Percentiles rank a stretch among this genome's conserved stretches.
Conservation (phyloP, 179 eudicot genomes). For the Actinidia chinensis region DNA sequence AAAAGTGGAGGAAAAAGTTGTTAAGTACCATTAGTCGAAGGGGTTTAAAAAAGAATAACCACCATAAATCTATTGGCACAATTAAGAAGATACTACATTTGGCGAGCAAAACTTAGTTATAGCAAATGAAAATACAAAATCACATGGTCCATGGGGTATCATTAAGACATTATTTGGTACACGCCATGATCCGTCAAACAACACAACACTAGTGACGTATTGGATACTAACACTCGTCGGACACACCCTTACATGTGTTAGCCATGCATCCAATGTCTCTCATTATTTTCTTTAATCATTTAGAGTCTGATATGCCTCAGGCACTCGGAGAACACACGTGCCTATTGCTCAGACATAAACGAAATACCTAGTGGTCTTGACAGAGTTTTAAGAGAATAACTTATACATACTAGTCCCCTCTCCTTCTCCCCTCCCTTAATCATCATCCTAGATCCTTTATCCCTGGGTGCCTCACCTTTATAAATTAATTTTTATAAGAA, state of each 20-base stretch:
- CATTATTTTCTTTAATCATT: no score
- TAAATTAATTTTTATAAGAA: background rate
- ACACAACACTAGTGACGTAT: background rate
- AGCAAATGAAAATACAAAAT: background rate
- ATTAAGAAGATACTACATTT: background rate
- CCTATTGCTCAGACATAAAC: background rate
- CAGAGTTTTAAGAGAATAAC: background rate
- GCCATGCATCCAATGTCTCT: background rate
- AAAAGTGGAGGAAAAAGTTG: background rate
- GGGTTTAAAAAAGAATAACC: background rate
- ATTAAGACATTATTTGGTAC: background rate
- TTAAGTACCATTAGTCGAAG: background rate
- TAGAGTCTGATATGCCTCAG: no score
- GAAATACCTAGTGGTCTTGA: background rate
- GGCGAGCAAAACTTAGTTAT: background rate
- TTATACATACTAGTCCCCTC: background rate
- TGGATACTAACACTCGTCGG: no score
- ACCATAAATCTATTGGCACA: background rate
- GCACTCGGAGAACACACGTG: no score
- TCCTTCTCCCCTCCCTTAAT: background rate
- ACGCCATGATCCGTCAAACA: background rate
- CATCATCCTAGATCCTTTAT: background rate
- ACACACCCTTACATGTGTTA: background rate
- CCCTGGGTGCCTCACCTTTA: background rate
- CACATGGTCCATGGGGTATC: background rate